A percentile compares a stretch with the other conserved stretches of the same genome.
Evolutionary conservation across 2,329 filamentous ascomycete genomes (phyloP).

Genomic region (Periconia sp.): DNA sequence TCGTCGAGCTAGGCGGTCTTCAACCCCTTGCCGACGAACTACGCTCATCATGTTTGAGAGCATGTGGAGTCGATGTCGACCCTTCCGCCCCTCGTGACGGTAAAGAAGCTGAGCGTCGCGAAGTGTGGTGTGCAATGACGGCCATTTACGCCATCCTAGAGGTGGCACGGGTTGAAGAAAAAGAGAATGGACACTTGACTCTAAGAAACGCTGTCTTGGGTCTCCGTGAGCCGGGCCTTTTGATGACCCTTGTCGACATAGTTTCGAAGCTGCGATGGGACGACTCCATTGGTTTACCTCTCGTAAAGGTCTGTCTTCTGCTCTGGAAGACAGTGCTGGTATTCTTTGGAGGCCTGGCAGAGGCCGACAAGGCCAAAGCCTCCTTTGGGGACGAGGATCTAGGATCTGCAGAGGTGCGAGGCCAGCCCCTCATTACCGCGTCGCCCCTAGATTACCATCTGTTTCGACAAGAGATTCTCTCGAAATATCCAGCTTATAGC

Average conservation of each 20-base stretch:
- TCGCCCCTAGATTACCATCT: conserved; percentile 95
- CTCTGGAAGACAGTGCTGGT: conserved; percentile 93
- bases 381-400: conserved; percentile 66
- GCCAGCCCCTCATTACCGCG: conserved; percentile 83
- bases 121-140: conserved; percentile 58
- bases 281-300: conserved; percentile 64
- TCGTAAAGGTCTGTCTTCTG: conserved; percentile 69
- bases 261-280: conserved; percentile 62
- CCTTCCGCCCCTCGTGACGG: conserved; percentile 35
- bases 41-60: conserved; percentile 38
- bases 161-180: conserved; percentile 46
- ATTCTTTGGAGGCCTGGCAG: conserved; percentile 78
- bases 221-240: conserved; percentile 63
- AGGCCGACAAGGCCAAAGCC: conserved; percentile 76
- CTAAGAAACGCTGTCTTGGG: conserved; percentile 45
- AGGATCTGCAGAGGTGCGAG: conserved; percentile 63
- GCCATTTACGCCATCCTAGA: conserved; percentile 58
- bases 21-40: conserved; percentile 49
- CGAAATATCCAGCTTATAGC: conserved; percentile 96
- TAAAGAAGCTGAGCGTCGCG: conserved; percentile 48
- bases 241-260: conserved; percentile 73
- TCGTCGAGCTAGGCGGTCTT: conserved; percentile 50
- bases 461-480: conserved; percentile 95
- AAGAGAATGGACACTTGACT: conserved; percentile 57
- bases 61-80: conserved; percentile 34